Evolutionary conservation across 441 rosid genomes (phyloP).

Genomic region (Aleurites moluccanus): DNA sequence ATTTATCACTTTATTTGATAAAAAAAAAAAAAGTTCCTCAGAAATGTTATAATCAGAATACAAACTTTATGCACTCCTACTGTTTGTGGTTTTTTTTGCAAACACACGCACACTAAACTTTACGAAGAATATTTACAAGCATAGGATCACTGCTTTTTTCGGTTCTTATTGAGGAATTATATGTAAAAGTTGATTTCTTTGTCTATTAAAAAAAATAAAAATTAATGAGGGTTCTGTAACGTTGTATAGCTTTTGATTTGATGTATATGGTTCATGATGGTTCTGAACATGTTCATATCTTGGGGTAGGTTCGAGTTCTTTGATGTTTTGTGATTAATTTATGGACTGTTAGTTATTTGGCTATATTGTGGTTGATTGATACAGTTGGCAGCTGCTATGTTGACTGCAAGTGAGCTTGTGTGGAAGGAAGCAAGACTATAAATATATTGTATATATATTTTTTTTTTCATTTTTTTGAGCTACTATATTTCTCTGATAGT

Average conservation of each 20-base stretch:
- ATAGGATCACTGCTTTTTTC: no score
- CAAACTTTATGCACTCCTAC: neutral
- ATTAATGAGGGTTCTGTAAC: no score
- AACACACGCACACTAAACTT: neutral
- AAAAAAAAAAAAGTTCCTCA: neutral
- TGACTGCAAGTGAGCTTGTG: neutral
- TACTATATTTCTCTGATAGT: neutral
- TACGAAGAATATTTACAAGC: neutral
- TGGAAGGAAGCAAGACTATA: neutral
- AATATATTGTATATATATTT: neutral
- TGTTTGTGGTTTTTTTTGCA: constrained; percentile 6
- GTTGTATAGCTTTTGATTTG: no score
- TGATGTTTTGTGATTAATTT: neutral
- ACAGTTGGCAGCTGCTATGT: neutral
- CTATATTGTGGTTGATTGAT: neutral
- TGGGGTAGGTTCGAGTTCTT: no score
- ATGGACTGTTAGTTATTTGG: neutral
- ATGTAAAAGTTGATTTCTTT: no score
- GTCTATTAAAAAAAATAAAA: no score
- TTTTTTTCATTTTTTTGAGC: neutral
- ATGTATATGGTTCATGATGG: no score
- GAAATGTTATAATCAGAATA: no score
- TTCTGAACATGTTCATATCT: no score
- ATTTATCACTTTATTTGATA: no score
- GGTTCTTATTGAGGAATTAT: no score